Percentiles rank a stretch among this genome's conserved stretches.
Conservation (phyloP, 768 basidiomycete genomes). For the Auriscalpium orientale region DNA sequence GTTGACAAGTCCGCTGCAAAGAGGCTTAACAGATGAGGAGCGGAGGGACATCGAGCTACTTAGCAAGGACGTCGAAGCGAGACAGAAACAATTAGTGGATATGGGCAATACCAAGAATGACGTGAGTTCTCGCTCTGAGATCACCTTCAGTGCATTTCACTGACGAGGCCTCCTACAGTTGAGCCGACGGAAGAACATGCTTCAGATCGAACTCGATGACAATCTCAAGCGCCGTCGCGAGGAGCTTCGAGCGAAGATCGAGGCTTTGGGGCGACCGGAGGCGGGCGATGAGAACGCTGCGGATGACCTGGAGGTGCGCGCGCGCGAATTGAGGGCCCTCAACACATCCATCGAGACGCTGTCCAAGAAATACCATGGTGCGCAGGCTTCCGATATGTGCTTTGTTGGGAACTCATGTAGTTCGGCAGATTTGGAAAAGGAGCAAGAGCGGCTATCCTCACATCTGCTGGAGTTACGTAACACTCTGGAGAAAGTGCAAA, state of each 20-base stretch:
- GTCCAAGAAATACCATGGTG: conserved; percentile 57
- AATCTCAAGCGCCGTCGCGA: conserved; percentile 72
- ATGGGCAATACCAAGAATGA: conserved; percentile 61
- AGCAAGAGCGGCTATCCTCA: conserved; percentile 50
- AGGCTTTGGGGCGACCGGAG: conserved; percentile 59
- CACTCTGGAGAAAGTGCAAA: conserved; percentile 67
- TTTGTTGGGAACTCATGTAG: not conserved
- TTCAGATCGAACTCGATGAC: conserved; percentile 93
- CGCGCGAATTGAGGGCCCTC: conserved; percentile 62
- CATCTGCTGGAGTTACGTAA: conserved; percentile 61
- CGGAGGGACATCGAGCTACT: conserved; percentile 55
- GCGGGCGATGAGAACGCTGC: conserved; percentile 47
- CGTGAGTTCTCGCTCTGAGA: conserved; percentile 35
- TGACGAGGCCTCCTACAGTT: conserved; percentile 36
- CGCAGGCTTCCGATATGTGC: not conserved
- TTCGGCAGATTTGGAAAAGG: conserved; percentile 58
- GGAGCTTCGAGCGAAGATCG: conserved; percentile 70
- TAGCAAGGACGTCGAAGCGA: conserved; percentile 67
- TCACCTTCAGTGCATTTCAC: not conserved
- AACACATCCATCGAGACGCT: conserved; percentile 59
- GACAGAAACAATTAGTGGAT: conserved; percentile 64
- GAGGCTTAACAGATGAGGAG: conserved; percentile 69
- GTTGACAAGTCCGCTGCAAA: conserved; percentile 64
- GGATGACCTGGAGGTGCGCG: conserved; percentile 61
- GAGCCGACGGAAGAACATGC: conserved; percentile 64